phyloP scores from a whole-genome alignment of 257 asterid genomes.

The Gentiana straminea region DNA sequence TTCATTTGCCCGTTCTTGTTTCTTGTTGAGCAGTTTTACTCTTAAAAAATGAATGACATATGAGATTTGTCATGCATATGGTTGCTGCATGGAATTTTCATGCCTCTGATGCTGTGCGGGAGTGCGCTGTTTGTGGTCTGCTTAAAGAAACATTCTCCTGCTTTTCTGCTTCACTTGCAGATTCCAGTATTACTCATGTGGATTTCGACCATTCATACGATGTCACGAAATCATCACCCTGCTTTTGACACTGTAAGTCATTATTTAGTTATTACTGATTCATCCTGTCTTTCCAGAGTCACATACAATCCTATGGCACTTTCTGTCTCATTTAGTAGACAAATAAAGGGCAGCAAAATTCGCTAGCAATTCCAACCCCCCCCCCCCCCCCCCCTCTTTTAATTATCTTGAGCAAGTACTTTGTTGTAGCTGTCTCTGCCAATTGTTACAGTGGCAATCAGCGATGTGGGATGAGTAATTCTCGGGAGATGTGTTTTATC shows the following conservation, averaged over 20 bases:
- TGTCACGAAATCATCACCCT: constrained; percentile 80
- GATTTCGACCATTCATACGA: constrained; percentile 61
- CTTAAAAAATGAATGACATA: neutral
- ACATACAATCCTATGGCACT: no score
- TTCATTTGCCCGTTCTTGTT: no score
- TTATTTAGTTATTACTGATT: constrained; percentile 4
- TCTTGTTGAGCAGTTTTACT: no score
- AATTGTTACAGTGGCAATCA: no score
- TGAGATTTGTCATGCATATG: neutral
- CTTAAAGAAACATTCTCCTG: neutral
- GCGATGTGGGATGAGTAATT: no score
- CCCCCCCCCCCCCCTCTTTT: no score
- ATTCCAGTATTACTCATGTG: constrained; percentile 71
- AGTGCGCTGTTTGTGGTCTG: neutral
- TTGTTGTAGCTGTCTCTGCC: no score
- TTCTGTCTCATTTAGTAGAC: no score
- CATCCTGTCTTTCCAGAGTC: neutral
- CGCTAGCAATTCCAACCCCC: no score
- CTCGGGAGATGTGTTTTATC: no score
- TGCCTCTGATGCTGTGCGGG: neutral
- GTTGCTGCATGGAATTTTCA: neutral
- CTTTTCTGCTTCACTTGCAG: constrained; percentile 29
- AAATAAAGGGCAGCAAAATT: no score
- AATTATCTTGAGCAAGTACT: no score
- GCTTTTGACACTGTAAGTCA: constrained; percentile 89